These are phyloP conservation scores for Capsella bursapastoris DNA, from an alignment of 345 rosid genomes.

Conservation along the genomic window DNA sequence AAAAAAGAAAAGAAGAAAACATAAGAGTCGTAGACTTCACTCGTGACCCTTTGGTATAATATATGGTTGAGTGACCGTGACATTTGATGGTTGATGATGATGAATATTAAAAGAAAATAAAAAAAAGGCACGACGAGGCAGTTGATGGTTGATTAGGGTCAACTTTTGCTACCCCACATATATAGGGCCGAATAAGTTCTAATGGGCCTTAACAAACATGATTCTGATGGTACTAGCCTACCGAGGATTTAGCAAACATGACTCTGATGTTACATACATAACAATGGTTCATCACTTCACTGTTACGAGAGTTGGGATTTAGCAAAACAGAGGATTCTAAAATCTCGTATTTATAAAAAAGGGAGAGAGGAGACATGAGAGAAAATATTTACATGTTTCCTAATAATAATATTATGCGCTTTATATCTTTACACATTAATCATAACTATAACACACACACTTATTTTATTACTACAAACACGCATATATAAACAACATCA, in stretches of 20 bases:
- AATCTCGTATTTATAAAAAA: background rate
- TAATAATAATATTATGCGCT: background rate
- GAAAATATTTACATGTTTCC: background rate
- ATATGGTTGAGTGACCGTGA: conserved; percentile 19
- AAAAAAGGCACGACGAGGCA: background rate
- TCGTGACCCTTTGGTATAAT: conserved; percentile 15
- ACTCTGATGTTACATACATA: too few species aligned
- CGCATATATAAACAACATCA: conserved; percentile 1
- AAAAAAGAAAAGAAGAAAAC: background rate
- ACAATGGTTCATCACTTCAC: too few species aligned
- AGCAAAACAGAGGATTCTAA: background rate
- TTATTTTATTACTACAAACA: conserved; percentile 6
- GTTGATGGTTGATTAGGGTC: conserved; percentile 13
- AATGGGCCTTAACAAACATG: conserved; percentile 11
- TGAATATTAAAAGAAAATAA: background rate
- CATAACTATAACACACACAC: background rate
- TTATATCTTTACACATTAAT: background rate
- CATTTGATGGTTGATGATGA: conserved; percentile 24
- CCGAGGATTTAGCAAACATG: too few species aligned
- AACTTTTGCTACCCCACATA: background rate
- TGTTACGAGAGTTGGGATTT: background rate
- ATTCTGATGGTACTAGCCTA: background rate
- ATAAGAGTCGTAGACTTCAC: conserved; percentile 16
- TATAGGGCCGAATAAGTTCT: background rate
- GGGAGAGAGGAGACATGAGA: background rate